A percentile compares a stretch with the other conserved stretches of the same genome.
These are phyloP conservation scores for Suillus cothurnatus DNA, from an alignment of 768 basidiomycete species.

Conservation along the genomic window DNA sequence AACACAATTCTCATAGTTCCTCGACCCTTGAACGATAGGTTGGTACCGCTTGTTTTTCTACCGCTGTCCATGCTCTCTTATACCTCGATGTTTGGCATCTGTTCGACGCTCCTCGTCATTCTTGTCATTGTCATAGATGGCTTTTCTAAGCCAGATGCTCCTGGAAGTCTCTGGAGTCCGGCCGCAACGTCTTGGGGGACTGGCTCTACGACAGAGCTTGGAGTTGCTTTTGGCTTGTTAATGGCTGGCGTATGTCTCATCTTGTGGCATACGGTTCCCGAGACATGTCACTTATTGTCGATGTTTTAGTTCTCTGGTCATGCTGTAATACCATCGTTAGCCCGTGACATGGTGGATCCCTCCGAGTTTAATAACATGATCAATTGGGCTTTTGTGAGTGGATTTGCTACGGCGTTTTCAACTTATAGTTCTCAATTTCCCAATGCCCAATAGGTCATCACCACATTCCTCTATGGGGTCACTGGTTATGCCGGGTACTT, in stretches of 20 bases:
- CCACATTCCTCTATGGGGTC: slow-evolving; percentile 62
- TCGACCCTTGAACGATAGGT: slow-evolving; percentile 32
- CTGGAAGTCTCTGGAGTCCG: slow-evolving; percentile 81
- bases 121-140: slow-evolving; percentile 84
- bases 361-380: slow-evolving; percentile 79
- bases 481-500: slow-evolving; percentile 84
- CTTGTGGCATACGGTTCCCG: background rate
- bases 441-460: slow-evolving; percentile 46
- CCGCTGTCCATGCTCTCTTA: slow-evolving; percentile 87
- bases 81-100: slow-evolving; percentile 83
- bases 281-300: background rate
- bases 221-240: slow-evolving; percentile 84
- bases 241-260: slow-evolving; percentile 77
- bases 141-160: slow-evolving; percentile 64
- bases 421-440: background rate
- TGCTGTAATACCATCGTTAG: slow-evolving; percentile 87
- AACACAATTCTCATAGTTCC: background rate
- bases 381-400: slow-evolving; percentile 80
- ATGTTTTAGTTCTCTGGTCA: slow-evolving; percentile 82
- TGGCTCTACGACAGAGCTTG: slow-evolving; percentile 56
- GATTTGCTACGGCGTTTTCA: background rate
- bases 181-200: slow-evolving; percentile 67
- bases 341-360: slow-evolving; percentile 87
- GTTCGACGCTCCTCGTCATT: slow-evolving; percentile 76
- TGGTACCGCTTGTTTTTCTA: slow-evolving; percentile 84